Base-by-base conservation (phyloP, 2,329 filamentous ascomycete species). In the Trichoderma breve region DNA sequence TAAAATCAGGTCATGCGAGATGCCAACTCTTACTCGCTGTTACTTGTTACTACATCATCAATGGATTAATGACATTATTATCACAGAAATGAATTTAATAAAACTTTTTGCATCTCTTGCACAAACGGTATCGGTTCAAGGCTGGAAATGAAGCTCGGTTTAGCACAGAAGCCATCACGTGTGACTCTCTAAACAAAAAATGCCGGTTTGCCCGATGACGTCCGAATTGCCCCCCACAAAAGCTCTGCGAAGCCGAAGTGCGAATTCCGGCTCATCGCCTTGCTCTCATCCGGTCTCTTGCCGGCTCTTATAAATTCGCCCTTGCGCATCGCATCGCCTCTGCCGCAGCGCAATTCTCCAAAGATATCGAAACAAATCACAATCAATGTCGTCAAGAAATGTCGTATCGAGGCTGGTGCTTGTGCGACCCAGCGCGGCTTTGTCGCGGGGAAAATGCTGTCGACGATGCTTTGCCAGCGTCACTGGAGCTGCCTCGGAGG, bases 331-430 rank as follows among this genome's bases (percentile, higher is more conserved):
- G 14, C 60, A 36, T 64, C 53, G 51, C 47, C 26, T 47, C 30
- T 14, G 6, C 15, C 62, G 21, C 62, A 34, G 53, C 51, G 18
- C n/a, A 21, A 43, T 36, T 34, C 61, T 26, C 21, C 8, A 6
- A 24, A 57, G 12, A 11, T 26, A 24, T 7, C 11, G n/a, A 26
- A 14, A 6, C 11, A 24, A 21, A 28, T 9, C 28, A 53, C 30
- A 32, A 83, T 83, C 39, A 82, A 76, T 79, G 58, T 66, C 79
- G 4, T 63, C 81, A 3, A 73, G 73, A 6, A 77, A 76, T 73
- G 70, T 83, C 66, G 69, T 80, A 58, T 77, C 79, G 51, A 77
- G 77, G 71, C 75, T 82, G 47, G 75, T 79, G 63, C 79, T 77
- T 4, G 71, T 79, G 47, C 77, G 76, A 64, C 72, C 76, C 21